Conservation (phyloP, 371 early-diverging fungal species). For the Umbelopsis sp. region DNA sequence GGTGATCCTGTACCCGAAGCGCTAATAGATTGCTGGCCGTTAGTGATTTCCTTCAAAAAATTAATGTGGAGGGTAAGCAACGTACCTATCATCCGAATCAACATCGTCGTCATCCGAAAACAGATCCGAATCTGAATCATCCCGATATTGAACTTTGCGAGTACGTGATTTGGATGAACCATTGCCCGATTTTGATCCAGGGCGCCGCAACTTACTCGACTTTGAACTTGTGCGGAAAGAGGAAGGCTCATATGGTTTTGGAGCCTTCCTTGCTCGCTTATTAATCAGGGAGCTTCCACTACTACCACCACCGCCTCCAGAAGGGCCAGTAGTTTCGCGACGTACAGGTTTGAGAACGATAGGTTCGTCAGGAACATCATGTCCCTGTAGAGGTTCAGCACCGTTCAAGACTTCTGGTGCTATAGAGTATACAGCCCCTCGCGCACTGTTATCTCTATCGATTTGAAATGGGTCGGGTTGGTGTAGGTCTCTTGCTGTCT, state of each 20-base stretch:
- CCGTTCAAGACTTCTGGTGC: conserved; percentile 44
- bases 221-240: background rate
- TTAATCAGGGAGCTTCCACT: conserved; percentile 18
- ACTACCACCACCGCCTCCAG: background rate
- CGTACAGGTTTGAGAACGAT: conserved; percentile 45
- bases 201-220: conserved; percentile 18
- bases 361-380: conserved; percentile 50
- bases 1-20: conserved; percentile 14
- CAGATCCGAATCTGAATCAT: conserved; percentile 24
- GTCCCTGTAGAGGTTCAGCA: conserved; percentile 30
- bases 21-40: background rate
- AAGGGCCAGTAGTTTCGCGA: conserved; percentile 16
- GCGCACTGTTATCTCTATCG: conserved; percentile 41
- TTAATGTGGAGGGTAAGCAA: background rate
- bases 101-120: conserved; percentile 31
- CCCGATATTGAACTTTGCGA: conserved; percentile 19
- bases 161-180: conserved; percentile 19
- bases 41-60: background rate
- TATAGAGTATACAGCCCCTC: conserved; percentile 51
- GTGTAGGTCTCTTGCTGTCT: conserved; percentile 43
- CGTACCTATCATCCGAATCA: conserved; percentile 43
- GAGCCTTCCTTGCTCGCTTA: conserved; percentile 41
- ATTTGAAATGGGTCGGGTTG: conserved; percentile 52
- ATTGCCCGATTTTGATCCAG: conserved; percentile 19
- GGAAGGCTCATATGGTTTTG: conserved; percentile 32